phyloP scores from a whole-genome alignment of 768 basidiomycete species.

The Tricholoma bakamatsutake region DNA sequence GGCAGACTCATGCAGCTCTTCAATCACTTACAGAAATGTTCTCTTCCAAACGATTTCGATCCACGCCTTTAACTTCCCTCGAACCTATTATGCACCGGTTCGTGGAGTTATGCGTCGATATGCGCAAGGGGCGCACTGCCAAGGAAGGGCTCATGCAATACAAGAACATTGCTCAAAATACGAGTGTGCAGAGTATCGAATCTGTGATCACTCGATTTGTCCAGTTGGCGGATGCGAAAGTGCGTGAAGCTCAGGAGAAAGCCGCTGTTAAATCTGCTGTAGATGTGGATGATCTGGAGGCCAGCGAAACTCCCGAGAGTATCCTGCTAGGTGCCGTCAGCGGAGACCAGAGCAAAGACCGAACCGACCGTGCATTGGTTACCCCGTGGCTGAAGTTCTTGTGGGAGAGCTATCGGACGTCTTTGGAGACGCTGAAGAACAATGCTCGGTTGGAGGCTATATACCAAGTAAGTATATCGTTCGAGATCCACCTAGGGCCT shows the following conservation, averaged over 20 bases:
- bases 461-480: slow-evolving; percentile 67
- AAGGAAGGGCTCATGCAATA: slow-evolving; percentile 96
- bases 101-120: slow-evolving; percentile 92
- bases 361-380: slow-evolving; percentile 91
- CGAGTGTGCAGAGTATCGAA: slow-evolving; percentile 88
- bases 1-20: slow-evolving; percentile 84
- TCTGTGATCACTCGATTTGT: slow-evolving; percentile 85
- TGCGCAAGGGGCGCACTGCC: slow-evolving; percentile 89
- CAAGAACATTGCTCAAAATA: slow-evolving; percentile 97
- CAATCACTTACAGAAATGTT: slow-evolving; percentile 92
- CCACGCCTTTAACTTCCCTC: slow-evolving; percentile 79
- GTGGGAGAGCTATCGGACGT: slow-evolving; percentile 98
- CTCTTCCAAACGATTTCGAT: slow-evolving; percentile 87
- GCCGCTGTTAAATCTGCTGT: slow-evolving; percentile 70
- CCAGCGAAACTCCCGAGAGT: slow-evolving; percentile 90
- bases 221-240: slow-evolving; percentile 72
- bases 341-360: slow-evolving; percentile 85
- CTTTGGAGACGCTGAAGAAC: slow-evolving; percentile 92
- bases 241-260: slow-evolving; percentile 82
- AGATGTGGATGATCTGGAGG: slow-evolving; percentile 93
- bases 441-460: slow-evolving; percentile 88
- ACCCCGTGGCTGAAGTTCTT: slow-evolving; percentile 97
- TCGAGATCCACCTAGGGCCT: not conserved
- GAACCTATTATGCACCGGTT: slow-evolving; percentile 97
- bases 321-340: slow-evolving; percentile 88